Evolutionary conservation across 495 filamentous ascomycete genomes (phyloP), one percentile per base, ranked within the genome.

Genomic region (Tuber melanosporum): DNA sequence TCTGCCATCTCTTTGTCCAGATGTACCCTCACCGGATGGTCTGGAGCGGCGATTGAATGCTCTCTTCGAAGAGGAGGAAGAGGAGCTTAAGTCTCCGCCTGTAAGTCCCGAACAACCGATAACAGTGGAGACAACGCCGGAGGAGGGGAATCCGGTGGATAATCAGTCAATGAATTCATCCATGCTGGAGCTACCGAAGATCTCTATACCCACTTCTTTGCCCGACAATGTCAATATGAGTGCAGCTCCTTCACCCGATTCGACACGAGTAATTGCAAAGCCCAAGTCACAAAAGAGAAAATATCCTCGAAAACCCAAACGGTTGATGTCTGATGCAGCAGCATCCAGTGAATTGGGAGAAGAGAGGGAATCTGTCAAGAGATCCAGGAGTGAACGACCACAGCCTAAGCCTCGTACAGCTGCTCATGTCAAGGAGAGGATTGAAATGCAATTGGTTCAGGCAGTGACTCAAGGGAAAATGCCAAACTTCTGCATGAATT

Each of bases 401-500:
- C 69, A 49, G 4, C 57, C 57, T 7, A 73, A 72, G 45, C 74
- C 80, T 46, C 73, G 82, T 20, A 83, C 82, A 70, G 81, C 82
- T 49, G 81, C 78, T 44, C 79, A 81, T 36, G 80, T 83, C 32
- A 83, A 83, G 52, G 77, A 83, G 72, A 73, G 82, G 26, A 83
- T 83, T 19, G 79, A 83, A 47, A 71, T 75, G 26, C 82, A 83
- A 74, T 76, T 83, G 72, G 62, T 81, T 14, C 76, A 81, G 49
- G 83, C 83, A 49, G 52, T 83, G 14, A 74, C 78, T 70, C 75
- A 79, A 62, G 95, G 95, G 2, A 87, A 93, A 76, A 89, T 92
- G 84, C 95, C 95, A 0, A 90, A 91, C 6, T 98, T 90, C 80
- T 99, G 95, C 83, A 89, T 89, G 74, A 95, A 98, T 82, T 99